Percentiles rank a stretch among this genome's conserved stretches.
phyloP scores from a whole-genome alignment of 345 rosid genomes.

The Eucalyptus globulus region DNA sequence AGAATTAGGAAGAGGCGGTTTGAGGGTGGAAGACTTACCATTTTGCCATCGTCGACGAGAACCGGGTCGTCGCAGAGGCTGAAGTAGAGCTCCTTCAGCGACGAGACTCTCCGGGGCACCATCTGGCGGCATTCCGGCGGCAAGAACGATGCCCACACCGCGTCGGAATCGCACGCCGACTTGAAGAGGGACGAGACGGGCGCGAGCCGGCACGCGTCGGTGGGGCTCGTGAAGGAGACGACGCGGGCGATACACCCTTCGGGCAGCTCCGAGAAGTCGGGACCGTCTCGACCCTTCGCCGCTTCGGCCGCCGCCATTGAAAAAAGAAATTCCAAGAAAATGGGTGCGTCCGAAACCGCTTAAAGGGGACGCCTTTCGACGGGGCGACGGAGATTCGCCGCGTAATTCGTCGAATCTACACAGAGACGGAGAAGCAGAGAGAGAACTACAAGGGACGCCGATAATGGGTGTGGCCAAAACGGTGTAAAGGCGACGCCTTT shows the following conservation, averaged over 20 bases:
- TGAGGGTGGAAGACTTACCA: neutral
- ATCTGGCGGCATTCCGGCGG: neutral
- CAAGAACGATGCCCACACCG: conserved; percentile 11
- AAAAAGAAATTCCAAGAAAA: neutral
- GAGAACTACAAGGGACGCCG: accelerated
- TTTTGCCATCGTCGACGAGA: conserved; percentile 11
- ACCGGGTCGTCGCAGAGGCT: conserved; percentile 8
- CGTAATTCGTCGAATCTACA: neutral
- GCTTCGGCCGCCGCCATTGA: neutral
- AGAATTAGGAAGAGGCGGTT: neutral
- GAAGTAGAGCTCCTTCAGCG: conserved; percentile 9
- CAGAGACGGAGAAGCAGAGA: neutral
- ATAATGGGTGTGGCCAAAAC: neutral
- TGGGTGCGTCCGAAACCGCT: neutral
- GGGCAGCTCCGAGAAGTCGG: neutral
- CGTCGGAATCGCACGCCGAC: conserved; percentile 10
- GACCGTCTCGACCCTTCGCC: neutral
- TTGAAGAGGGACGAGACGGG: neutral
- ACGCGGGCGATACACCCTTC: neutral
- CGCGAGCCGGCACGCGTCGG: conserved; percentile 5
- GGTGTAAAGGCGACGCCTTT: neutral
- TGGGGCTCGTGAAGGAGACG: conserved; percentile 7
- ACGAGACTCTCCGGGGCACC: neutral
- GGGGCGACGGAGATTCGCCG: neutral
- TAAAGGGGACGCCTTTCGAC: neutral